Conservation (phyloP, 139 green algal species). For the Chlamydomonas sp. region DNA sequence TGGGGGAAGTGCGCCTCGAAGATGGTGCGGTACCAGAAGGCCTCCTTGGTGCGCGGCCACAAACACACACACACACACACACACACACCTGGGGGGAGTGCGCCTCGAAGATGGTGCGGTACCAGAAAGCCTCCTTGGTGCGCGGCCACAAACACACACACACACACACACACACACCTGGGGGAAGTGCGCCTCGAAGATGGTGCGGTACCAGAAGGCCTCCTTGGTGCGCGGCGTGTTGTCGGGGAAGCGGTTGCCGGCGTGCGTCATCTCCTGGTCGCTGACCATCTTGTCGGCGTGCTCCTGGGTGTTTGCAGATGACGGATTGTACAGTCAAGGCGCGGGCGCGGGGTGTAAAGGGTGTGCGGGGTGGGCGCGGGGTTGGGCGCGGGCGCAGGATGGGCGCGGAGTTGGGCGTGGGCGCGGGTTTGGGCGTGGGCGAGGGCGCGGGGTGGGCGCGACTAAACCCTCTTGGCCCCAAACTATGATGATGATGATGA, state of each 20-base stretch:
- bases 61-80: too few species aligned
- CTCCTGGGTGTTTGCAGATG: too few species aligned
- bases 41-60: conserved; percentile 77
- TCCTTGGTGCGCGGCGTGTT: conserved; percentile 84
- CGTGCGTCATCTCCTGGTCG: conserved; percentile 32
- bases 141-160: conserved; percentile 50
- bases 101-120: conserved; percentile 79
- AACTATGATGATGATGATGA: too few species aligned
- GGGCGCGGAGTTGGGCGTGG: too few species aligned
- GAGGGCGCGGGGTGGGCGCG: too few species aligned
- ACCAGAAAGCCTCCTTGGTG: conserved; percentile 87
- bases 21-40: conserved; percentile 82
- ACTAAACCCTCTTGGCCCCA: too few species aligned
- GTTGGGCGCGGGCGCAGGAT: too few species aligned
- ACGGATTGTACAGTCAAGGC: too few species aligned
- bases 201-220: conserved; percentile 83
- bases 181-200: conserved; percentile 87
- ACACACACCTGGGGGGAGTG: conserved; percentile 64
- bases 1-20: conserved; percentile 83
- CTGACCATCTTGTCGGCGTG: conserved; percentile 33
- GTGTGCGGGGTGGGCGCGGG: too few species aligned
- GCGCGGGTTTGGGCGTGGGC: too few species aligned
- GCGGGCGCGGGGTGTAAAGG: too few species aligned
- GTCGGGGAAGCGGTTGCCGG: conserved; percentile 59
- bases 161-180: conserved; percentile 34